These are phyloP conservation scores for Diaporthe amygdali DNA, from an alignment of 2,329 filamentous ascomycete genomes.

Conservation along the genomic window DNA sequence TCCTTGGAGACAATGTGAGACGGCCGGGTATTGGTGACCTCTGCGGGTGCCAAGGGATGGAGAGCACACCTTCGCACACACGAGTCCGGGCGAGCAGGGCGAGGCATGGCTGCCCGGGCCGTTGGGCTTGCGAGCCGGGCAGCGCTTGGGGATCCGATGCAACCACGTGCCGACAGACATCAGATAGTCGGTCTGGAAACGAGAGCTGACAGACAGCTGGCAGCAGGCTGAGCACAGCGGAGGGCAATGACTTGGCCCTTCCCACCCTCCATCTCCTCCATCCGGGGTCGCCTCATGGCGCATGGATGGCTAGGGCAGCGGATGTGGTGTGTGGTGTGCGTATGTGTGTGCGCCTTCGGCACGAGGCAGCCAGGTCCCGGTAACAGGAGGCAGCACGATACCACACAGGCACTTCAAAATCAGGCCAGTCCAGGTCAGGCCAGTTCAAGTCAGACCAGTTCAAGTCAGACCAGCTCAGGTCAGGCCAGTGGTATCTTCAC, in stretches of 20 bases:
- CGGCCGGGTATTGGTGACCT: slow-evolving; percentile 8
- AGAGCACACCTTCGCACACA: background rate
- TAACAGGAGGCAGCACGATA: background rate
- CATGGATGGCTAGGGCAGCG: background rate
- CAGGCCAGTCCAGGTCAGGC: slow-evolving; percentile 5
- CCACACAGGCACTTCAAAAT: slow-evolving; percentile 4
- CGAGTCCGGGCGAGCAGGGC: background rate
- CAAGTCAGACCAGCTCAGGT: background rate
- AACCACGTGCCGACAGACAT: slow-evolving; percentile 2
- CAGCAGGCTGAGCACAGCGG: slow-evolving; percentile 3
- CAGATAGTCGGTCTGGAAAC: slow-evolving; percentile 14
- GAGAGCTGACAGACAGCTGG: slow-evolving; percentile 15
- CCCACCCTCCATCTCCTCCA: background rate
- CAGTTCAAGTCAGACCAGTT: background rate
- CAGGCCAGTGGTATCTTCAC: background rate
- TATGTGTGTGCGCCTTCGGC: background rate
- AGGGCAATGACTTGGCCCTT: background rate
- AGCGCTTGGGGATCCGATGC: slow-evolving; percentile 13
- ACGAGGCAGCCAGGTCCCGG: slow-evolving; percentile 5
- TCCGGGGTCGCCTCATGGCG: slow-evolving; percentile 2
- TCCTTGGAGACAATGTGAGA: slow-evolving; percentile 9
- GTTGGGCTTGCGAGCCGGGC: slow-evolving; percentile 9
- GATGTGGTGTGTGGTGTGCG: background rate
- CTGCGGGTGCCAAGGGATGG: slow-evolving; percentile 3
- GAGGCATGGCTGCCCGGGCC: slow-evolving; percentile 14